A percentile compares a stretch with the other conserved stretches of the same genome.
phyloP scores from a whole-genome alignment of 306 rosid genomes.

The Vigna mungo region DNA sequence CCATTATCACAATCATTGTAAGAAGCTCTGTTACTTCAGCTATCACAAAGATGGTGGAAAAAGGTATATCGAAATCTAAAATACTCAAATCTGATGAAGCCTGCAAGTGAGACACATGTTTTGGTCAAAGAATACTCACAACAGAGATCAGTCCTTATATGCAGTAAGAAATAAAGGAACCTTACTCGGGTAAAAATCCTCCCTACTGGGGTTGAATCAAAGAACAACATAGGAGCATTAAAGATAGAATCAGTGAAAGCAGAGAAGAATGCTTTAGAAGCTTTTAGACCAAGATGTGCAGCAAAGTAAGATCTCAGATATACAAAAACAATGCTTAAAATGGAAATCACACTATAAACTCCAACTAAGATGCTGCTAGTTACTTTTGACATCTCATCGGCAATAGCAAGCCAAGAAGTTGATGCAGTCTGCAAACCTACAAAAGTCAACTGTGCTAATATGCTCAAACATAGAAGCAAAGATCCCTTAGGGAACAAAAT shows the following conservation, averaged over 20 bases:
- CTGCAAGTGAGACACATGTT: constrained; percentile 42
- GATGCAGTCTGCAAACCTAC: constrained; percentile 55
- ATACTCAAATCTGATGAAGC: constrained; percentile 70
- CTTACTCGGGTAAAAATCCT: constrained; percentile 68
- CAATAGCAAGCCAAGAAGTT: constrained; percentile 71
- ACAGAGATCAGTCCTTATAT: neutral
- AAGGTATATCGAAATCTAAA: constrained; percentile 67
- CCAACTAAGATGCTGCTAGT: constrained; percentile 51
- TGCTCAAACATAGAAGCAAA: constrained; percentile 37
- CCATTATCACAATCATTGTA: constrained; percentile 52
- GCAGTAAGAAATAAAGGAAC: neutral
- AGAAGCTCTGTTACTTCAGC: constrained; percentile 41
- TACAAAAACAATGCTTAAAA: constrained; percentile 52
- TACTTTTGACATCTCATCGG: constrained; percentile 53
- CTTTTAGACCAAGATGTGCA: constrained; percentile 51
- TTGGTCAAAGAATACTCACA: neutral
- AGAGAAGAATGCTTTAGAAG: constrained; percentile 62
- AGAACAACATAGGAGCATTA: constrained; percentile 56
- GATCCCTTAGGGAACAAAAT: constrained; percentile 50
- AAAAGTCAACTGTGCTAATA: constrained; percentile 46
- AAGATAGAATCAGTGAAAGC: constrained; percentile 60
- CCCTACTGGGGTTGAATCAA: constrained; percentile 71
- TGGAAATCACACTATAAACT: constrained; percentile 55
- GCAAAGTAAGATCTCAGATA: constrained; percentile 42
- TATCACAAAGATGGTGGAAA: constrained; percentile 42